phyloP scores from a whole-genome alignment of 179 eudicot genomes.

The Silene noctiflora region DNA sequence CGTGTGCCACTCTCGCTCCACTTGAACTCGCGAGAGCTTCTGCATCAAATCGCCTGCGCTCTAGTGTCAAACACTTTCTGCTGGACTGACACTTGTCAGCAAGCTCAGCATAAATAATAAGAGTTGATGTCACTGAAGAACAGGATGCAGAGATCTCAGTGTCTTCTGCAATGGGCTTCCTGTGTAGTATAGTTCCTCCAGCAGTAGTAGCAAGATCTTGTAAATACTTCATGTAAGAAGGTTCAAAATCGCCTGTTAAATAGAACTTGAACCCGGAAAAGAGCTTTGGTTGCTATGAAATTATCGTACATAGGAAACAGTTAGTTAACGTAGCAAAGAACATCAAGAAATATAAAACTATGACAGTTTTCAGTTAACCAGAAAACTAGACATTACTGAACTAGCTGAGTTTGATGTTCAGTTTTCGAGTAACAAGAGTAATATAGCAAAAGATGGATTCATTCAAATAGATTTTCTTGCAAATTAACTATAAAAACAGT shows the following conservation, averaged over 20 bases:
- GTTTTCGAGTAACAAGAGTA: no score
- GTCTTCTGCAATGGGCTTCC: conserved; percentile 64
- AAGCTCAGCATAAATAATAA: conserved; percentile 65
- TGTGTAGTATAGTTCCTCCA: conserved; percentile 72
- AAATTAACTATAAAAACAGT: no score
- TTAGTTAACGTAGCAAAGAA: not conserved
- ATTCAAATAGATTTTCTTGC: no score
- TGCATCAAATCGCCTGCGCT: conserved; percentile 54
- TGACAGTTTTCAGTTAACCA: not conserved
- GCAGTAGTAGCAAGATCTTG: conserved; percentile 76
- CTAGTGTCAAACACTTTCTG: conserved; percentile 34
- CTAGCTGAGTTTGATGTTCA: no score
- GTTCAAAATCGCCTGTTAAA: conserved; percentile 62
- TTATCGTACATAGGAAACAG: not conserved
- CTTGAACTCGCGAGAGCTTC: conserved; percentile 61
- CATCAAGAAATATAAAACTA: not conserved
- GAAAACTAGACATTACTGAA: not conserved
- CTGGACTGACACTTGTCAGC: conserved; percentile 45
- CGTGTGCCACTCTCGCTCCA: conserved; percentile 53
- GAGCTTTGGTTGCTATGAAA: conserved; percentile 77
- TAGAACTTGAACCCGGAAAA: conserved; percentile 60
- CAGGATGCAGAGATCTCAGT: conserved; percentile 14
- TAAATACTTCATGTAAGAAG: conserved; percentile 68
- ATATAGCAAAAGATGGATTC: no score
- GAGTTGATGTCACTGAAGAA: conserved; percentile 28